These are phyloP conservation scores for Astragalus membranaceus DNA, from an alignment of 306 rosid genomes.

Conservation along the genomic window DNA sequence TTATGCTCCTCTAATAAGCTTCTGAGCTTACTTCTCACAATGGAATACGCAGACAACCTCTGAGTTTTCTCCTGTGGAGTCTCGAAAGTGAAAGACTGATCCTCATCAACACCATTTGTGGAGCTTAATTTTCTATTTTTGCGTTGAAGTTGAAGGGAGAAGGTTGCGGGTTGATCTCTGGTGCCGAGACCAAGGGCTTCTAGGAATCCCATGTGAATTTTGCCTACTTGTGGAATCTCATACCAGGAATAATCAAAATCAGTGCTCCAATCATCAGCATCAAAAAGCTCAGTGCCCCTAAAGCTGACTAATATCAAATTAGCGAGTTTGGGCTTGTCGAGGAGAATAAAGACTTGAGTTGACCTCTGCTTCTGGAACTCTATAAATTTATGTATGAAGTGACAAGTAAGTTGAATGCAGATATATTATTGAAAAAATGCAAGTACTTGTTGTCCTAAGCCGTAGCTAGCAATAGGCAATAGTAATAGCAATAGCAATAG, in stretches of 20 bases:
- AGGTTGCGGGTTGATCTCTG: conserved; percentile 37
- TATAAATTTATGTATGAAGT: conserved; percentile 6
- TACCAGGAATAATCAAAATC: conserved; percentile 86
- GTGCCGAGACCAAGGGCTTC: conserved; percentile 80
- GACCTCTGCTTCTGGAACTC: conserved; percentile 48
- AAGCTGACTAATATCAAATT: conserved; percentile 65
- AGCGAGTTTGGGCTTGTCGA: conserved; percentile 62
- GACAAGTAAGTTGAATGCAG: not conserved
- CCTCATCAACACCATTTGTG: conserved; percentile 15
- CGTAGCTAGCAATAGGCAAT: no score
- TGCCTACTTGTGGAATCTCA: conserved; percentile 58
- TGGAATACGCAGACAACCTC: conserved; percentile 45
- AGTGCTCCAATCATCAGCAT: conserved; percentile 66
- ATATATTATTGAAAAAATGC: no score
- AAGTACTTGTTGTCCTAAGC: no score
- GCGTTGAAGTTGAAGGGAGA: conserved; percentile 31
- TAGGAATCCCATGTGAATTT: conserved; percentile 70
- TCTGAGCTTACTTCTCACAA: conserved; percentile 40
- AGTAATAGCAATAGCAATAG: no score
- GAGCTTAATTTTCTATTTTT: not conserved
- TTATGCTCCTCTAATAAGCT: conserved; percentile 56
- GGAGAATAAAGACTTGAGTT: conserved; percentile 54
- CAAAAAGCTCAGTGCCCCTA: conserved; percentile 73
- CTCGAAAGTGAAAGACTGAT: conserved; percentile 11
- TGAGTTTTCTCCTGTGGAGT: conserved; percentile 30